Percentiles rank a stretch among this genome's conserved stretches.
phyloP scores from a whole-genome alignment of 176 grass and related monocot species.

The Cenchrus americanus region DNA sequence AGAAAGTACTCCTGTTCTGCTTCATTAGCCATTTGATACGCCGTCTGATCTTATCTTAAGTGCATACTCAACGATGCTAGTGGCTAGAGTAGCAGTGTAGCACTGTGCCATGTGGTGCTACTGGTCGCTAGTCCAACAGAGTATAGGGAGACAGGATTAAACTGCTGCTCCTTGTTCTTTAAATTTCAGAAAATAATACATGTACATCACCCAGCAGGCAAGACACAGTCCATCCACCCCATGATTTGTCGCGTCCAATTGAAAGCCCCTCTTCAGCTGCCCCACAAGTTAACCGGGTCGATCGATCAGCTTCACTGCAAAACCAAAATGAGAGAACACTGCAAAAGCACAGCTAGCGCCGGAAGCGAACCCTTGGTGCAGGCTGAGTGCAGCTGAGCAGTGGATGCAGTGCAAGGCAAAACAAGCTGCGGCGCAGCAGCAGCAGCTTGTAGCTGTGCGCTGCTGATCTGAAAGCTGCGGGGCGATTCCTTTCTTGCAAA shows the following conservation, averaged over 20 bases:
- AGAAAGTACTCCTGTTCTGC: neutral
- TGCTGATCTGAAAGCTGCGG: constrained; percentile 8
- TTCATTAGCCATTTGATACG: no score
- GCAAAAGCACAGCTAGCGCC: neutral
- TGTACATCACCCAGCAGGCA: neutral
- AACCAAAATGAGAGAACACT: constrained; percentile 31
- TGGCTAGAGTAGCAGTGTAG: neutral
- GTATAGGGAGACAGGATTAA: neutral
- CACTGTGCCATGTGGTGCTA: neutral
- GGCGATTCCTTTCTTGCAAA: constrained; percentile 45
- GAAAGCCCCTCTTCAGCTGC: constrained; percentile 23
- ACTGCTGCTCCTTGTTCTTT: neutral
- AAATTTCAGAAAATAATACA: neutral
- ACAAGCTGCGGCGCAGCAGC: constrained; percentile 19
- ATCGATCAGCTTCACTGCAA: neutral
- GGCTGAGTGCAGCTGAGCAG: neutral
- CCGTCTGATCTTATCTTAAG: no score
- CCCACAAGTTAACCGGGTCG: neutral
- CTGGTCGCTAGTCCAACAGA: neutral
- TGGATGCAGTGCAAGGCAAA: constrained; percentile 6
- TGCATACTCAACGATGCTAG: constrained; percentile 12
- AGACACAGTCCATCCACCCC: constrained; percentile 15
- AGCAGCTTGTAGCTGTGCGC: neutral
- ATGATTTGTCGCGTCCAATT: constrained; percentile 40
- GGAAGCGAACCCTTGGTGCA: constrained; percentile 23